Conservation (phyloP, 108 stramenopile species). For the Aurantiochytrium sp. region DNA sequence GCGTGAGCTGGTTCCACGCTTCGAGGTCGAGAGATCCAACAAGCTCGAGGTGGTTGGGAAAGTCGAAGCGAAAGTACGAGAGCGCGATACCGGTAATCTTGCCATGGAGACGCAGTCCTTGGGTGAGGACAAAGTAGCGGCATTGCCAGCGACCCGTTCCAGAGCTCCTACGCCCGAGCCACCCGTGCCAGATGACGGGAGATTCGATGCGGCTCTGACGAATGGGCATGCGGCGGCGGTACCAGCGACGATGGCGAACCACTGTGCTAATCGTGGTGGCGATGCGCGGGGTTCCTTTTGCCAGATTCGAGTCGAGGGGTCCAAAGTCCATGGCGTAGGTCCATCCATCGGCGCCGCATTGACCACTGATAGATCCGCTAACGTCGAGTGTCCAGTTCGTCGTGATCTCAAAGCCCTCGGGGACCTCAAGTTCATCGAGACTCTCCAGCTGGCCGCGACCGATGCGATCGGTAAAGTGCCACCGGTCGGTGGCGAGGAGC, state of each 20-base stretch:
- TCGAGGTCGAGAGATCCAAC: not conserved
- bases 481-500: not conserved
- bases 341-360: not conserved
- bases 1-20: not conserved
- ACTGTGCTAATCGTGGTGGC: not conserved
- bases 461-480: not conserved
- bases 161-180: not conserved
- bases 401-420: not conserved
- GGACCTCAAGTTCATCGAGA: not conserved
- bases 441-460: not conserved
- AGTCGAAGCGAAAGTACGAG: not conserved
- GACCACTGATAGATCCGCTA: not conserved
- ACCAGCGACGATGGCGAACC: not conserved
- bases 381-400: not conserved
- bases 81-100: not conserved
- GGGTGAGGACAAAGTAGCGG: not conserved
- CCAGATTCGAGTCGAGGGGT: not conserved
- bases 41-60: not conserved
- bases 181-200: not conserved
- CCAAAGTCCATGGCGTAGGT: not conserved
- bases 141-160: constrained; percentile 11
- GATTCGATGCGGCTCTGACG: not conserved
- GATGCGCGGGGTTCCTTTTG: not conserved
- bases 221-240: not conserved
- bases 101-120: not conserved